Conservation (phyloP, 164 flowering plant genomes). For the grape (Vitis vinifera) region ASM3070453v1 NC_081822.1:2293001-2293500, state of each 20-base stretch:
- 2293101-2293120: constrained; percentile 88
- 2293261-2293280: no score
- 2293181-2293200: not conserved
- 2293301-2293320: no score
- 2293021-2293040: not conserved
- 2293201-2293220: not conserved
- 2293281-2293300: no score
- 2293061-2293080: constrained; percentile 93
- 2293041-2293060: constrained; percentile 10
- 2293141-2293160: constrained; percentile 49
- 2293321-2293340: no score
- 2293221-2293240: not conserved
- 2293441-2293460: no score
- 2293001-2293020: not conserved
- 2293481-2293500: no score
- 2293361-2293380: no score
- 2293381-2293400: no score
- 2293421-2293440: no score
- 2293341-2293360: no score
- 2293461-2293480: no score
- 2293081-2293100: constrained; percentile 75
- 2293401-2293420: no score
- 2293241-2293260: not conserved
- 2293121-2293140: constrained; percentile 86
- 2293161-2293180: not conserved